A percentile compares a stretch with the other conserved stretches of the same genome.
Evolutionary conservation across 2,329 filamentous ascomycete genomes (phyloP).

Genomic region (Aspergillus arachidicola): DNA sequence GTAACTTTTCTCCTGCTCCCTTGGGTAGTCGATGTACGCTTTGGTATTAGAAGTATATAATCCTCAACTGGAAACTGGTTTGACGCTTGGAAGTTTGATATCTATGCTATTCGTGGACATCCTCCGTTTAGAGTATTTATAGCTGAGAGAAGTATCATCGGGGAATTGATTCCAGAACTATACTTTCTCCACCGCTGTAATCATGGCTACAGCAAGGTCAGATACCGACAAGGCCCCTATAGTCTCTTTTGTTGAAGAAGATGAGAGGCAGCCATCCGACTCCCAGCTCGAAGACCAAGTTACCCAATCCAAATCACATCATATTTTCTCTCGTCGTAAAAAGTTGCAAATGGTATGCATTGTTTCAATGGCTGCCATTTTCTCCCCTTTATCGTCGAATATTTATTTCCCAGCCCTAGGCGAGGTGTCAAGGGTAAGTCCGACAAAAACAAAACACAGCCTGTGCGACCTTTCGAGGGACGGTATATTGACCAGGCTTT

Average conservation of each 20-base stretch:
- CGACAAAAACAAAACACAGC: not conserved
- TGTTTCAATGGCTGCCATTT: conserved; percentile 14
- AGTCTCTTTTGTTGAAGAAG: not conserved
- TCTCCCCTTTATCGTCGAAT: conserved; percentile 49
- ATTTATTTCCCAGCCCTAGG: conserved; percentile 51
- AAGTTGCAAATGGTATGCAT: conserved; percentile 12
- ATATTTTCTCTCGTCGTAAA: conserved; percentile 7
- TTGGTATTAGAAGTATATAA: not conserved
- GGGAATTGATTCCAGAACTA: not conserved
- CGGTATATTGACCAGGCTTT: not conserved
- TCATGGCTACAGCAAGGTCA: conserved; percentile 4
- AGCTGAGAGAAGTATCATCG: not conserved
- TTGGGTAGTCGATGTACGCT: not conserved
- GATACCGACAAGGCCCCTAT: conserved; percentile 6
- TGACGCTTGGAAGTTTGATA: not conserved
- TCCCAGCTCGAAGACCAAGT: conserved; percentile 3
- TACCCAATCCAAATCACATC: not conserved
- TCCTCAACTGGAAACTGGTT: not conserved
- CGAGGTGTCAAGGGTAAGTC: conserved; percentile 18
- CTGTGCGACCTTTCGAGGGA: not conserved
- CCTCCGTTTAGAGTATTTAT: not conserved
- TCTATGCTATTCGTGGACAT: not conserved
- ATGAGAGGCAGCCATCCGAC: not conserved
- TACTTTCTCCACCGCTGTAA: not conserved
- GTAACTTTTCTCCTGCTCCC: not conserved